phyloP scores from a whole-genome alignment of 805 yeast genomes.

The Cyberlindnera japonica region DNA sequence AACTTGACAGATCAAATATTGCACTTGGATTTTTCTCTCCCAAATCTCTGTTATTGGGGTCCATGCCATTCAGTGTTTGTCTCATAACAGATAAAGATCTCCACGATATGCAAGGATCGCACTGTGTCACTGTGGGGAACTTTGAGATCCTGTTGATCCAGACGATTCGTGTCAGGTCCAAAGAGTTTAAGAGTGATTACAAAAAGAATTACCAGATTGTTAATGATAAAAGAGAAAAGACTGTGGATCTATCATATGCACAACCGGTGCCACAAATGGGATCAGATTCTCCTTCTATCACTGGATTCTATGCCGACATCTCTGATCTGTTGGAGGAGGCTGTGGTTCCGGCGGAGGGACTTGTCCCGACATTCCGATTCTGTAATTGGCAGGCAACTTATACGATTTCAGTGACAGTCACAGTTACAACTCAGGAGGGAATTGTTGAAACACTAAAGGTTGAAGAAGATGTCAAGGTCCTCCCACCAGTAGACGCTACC shows the following conservation, averaged over 20 bases:
- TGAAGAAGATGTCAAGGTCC: background rate
- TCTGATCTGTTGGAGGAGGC: background rate
- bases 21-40: conserved; percentile 3
- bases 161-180: background rate
- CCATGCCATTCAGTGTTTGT: conserved; percentile 4
- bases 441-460: background rate
- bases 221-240: background rate
- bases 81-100: conserved; percentile 2
- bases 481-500: conserved; percentile 2
- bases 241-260: conserved; percentile 2
- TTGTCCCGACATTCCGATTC: conserved; percentile 2
- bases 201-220: background rate
- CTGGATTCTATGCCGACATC: conserved; percentile 1
- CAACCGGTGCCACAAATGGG: conserved; percentile 1
- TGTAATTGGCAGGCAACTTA: conserved; percentile 2
- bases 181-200: background rate
- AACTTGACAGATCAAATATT: background rate
- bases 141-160: background rate
- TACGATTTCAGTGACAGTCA: background rate
- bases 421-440: background rate
- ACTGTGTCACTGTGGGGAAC: background rate
- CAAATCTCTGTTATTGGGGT: background rate
- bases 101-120: background rate
- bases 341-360: background rate
- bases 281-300: background rate